Percentiles rank a stretch among this genome's conserved stretches.
Evolutionary conservation across 805 yeast genomes (phyloP).

Genomic region (Yamadazyma takamatsuzukensis): DNA sequence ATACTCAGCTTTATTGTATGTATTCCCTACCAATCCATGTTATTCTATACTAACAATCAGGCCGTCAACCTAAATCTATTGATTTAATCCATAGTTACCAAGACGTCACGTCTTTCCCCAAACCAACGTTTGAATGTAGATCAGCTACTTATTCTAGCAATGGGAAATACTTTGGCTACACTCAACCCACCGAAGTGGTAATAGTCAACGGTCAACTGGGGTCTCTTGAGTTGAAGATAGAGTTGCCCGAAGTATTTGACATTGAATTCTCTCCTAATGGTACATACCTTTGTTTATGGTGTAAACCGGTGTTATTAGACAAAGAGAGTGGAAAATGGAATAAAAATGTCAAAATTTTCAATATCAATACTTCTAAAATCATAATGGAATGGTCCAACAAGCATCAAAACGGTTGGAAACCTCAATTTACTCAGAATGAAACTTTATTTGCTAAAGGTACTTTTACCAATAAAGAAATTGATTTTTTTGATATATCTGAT

Average conservation of each 20-base stretch:
- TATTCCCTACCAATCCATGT: background rate
- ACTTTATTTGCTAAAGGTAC: slow-evolving; percentile 55
- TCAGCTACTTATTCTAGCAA: slow-evolving; percentile 63
- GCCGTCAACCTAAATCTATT: slow-evolving; percentile 55
- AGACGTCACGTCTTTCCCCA: slow-evolving; percentile 32
- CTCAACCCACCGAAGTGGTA: slow-evolving; percentile 59
- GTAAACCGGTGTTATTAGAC: slow-evolving; percentile 66
- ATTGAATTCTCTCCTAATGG: slow-evolving; percentile 88
- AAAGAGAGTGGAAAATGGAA: slow-evolving; percentile 70
- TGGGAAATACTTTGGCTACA: slow-evolving; percentile 68
- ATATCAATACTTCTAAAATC: slow-evolving; percentile 44
- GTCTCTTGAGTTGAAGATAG: slow-evolving; percentile 42
- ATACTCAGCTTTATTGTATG: slow-evolving; percentile 15
- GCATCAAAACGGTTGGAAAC: slow-evolving; percentile 86
- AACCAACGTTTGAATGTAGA: slow-evolving; percentile 50
- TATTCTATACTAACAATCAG: slow-evolving; percentile 24
- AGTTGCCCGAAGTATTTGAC: slow-evolving; percentile 69
- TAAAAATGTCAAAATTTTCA: slow-evolving; percentile 78
- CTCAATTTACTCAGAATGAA: slow-evolving; percentile 87
- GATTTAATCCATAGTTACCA: slow-evolving; percentile 46
- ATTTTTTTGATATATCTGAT: slow-evolving; percentile 55
- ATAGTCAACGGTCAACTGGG: slow-evolving; percentile 49
- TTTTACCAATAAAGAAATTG: slow-evolving; percentile 56
- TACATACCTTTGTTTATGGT: slow-evolving; percentile 80
- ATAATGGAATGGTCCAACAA: slow-evolving; percentile 68